Percentiles rank a stretch among this genome's conserved stretches.
Conservation (phyloP, 805 yeast species). For the Yarrowia sp. region DNA sequence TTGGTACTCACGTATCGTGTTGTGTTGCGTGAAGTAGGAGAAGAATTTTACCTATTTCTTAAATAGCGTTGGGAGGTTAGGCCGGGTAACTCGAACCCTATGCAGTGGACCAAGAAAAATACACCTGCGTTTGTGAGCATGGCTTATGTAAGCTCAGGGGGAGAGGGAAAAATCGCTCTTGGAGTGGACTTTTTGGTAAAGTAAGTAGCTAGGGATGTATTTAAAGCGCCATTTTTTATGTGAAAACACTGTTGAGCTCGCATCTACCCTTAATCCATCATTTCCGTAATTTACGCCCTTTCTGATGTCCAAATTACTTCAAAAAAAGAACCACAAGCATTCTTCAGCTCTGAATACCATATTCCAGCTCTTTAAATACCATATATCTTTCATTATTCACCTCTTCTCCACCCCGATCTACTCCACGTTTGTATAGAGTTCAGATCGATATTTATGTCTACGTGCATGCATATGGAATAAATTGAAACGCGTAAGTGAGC, state of each 20-base stretch:
- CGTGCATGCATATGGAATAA: conserved; percentile 13
- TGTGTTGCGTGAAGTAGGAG: conserved; percentile 1
- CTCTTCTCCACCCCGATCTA: background rate
- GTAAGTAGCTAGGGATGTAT: too few species aligned
- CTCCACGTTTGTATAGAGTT: background rate
- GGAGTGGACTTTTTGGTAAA: background rate
- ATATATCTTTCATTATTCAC: background rate
- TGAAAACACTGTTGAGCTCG: too few species aligned
- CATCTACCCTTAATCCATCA: too few species aligned
- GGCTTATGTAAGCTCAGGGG: conserved; percentile 7
- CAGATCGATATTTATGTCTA: background rate
- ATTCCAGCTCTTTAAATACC: too few species aligned
- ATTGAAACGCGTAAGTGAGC: conserved; percentile 14
- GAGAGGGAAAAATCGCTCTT: background rate
- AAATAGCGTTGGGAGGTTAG: conserved; percentile 28
- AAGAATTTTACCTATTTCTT: background rate
- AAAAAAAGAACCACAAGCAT: background rate
- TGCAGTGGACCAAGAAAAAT: conserved; percentile 15
- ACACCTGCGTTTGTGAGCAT: conserved; percentile 21
- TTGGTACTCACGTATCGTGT: conserved; percentile 30
- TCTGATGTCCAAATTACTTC: background rate
- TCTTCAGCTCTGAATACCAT: background rate
- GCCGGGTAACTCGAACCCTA: conserved; percentile 38
- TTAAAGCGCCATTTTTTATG: too few species aligned
- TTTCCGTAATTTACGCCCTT: too few species aligned